Evolutionary conservation across 768 basidiomycete species (phyloP).

Genomic region (Macrocybe gigantea): DNA sequence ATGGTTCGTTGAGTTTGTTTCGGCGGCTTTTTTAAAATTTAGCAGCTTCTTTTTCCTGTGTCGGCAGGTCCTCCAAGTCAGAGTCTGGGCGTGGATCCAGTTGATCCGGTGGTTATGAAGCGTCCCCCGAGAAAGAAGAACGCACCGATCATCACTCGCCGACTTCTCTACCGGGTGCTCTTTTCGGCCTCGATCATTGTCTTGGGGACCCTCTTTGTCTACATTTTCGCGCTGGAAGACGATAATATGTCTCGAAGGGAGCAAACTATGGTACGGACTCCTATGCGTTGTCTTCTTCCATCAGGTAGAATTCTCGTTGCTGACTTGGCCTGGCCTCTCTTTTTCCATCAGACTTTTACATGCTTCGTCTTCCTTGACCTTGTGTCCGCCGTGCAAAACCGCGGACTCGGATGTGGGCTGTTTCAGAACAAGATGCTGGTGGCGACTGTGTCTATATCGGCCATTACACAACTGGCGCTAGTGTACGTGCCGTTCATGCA

Average conservation of each 20-base stretch:
- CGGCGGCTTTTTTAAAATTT: not conserved
- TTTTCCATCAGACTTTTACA: slow-evolving; percentile 74
- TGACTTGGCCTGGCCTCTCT: slow-evolving; percentile 3
- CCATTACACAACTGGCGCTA: slow-evolving; percentile 76
- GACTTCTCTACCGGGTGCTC: slow-evolving; percentile 73
- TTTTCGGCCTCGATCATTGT: slow-evolving; percentile 95
- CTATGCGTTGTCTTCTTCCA: not conserved
- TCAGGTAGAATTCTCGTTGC: not conserved
- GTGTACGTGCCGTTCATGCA: slow-evolving; percentile 93
- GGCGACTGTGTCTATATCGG: slow-evolving; percentile 81
- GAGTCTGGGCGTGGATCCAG: slow-evolving; percentile 94
- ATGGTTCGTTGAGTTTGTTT: slow-evolving; percentile 45
- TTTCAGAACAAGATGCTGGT: slow-evolving; percentile 87
- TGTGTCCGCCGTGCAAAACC: slow-evolving; percentile 91
- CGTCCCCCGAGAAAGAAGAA: slow-evolving; percentile 90
- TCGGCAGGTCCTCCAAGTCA: slow-evolving; percentile 84
- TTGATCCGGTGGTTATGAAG: slow-evolving; percentile 89
- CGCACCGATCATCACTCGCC: slow-evolving; percentile 76
- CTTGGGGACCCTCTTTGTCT: slow-evolving; percentile 81
- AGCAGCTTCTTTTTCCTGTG: slow-evolving; percentile 3
- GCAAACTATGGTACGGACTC: slow-evolving; percentile 84
- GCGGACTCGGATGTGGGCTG: slow-evolving; percentile 81
- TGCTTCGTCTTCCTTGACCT: slow-evolving; percentile 97
- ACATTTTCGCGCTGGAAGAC: slow-evolving; percentile 77
- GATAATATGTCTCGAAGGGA: slow-evolving; percentile 80